phyloP scores from a whole-genome alignment of 2,329 filamentous ascomycete species.

The Fonsecaea monophora region DNA sequence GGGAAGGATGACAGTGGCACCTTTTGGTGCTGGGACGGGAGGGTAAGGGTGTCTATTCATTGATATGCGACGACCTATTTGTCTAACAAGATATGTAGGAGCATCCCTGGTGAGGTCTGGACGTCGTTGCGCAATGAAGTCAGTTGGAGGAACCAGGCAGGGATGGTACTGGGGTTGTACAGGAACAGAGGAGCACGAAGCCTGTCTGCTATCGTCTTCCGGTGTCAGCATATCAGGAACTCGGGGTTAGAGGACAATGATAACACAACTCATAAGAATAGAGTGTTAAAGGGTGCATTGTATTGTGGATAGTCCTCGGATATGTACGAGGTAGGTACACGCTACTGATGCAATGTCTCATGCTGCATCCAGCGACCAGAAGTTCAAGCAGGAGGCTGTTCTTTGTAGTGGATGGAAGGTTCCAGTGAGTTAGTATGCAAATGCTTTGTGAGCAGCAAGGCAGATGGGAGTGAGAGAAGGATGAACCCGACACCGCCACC shows the following conservation, averaged over 20 bases:
- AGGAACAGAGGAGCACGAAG: background rate
- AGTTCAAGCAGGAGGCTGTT: background rate
- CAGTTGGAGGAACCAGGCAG: background rate
- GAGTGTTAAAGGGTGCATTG: too few species aligned
- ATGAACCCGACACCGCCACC: background rate
- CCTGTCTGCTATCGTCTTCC: background rate
- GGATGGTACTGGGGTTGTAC: background rate
- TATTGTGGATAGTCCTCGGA: too few species aligned
- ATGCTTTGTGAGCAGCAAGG: background rate
- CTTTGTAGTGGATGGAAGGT: background rate
- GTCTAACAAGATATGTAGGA: conserved; percentile 25
- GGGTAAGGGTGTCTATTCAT: conserved; percentile 45
- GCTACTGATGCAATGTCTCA: background rate
- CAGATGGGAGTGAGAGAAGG: background rate
- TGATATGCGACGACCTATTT: background rate
- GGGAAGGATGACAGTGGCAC: conserved; percentile 58
- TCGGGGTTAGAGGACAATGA: background rate
- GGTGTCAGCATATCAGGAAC: background rate
- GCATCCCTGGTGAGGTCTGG: conserved; percentile 33
- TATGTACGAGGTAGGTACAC: too few species aligned
- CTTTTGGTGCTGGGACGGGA: conserved; percentile 64
- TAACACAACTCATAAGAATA: too few species aligned
- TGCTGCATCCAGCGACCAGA: background rate
- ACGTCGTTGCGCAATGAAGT: background rate
- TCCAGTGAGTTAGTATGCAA: background rate